Percentiles rank a stretch among this genome's conserved stretches.
phyloP scores from a whole-genome alignment of 257 asterid genomes.

The Haberlea rhodopensis region DNA sequence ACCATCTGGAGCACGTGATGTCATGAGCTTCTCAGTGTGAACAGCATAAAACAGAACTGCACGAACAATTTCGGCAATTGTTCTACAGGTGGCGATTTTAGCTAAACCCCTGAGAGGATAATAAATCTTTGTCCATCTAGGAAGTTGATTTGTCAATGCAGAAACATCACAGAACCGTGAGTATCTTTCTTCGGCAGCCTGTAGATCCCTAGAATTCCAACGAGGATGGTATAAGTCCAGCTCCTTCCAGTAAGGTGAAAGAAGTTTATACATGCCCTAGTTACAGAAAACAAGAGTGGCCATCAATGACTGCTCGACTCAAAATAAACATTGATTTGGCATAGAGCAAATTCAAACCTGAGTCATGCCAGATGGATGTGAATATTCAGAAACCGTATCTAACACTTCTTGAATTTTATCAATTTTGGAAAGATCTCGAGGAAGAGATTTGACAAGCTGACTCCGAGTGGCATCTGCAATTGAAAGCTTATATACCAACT shows the following conservation, averaged over 20 bases:
- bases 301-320: slow-evolving; percentile 6
- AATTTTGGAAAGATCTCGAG: slow-evolving; percentile 76
- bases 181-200: slow-evolving; percentile 93
- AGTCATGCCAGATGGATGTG: slow-evolving; percentile 90
- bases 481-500: slow-evolving; percentile 76
- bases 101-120: slow-evolving; percentile 82
- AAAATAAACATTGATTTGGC: not conserved
- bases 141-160: slow-evolving; percentile 79
- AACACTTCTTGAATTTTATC: slow-evolving; percentile 77
- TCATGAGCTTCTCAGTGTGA: slow-evolving; percentile 47
- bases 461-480: slow-evolving; percentile 91
- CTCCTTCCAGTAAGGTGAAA: slow-evolving; percentile 71
- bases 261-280: slow-evolving; percentile 91
- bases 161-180: slow-evolving; percentile 75
- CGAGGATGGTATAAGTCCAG: slow-evolving; percentile 96
- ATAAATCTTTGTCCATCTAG: slow-evolving; percentile 80
- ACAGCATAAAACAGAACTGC: slow-evolving; percentile 79
- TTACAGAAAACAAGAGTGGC: slow-evolving; percentile 26
- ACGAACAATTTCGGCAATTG: slow-evolving; percentile 68
- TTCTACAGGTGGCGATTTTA: slow-evolving; percentile 80
- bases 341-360: slow-evolving; percentile 67
- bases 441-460: slow-evolving; percentile 86
- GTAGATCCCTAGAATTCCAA: slow-evolving; percentile 87
- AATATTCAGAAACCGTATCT: slow-evolving; percentile 76
- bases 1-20: slow-evolving; percentile 82